These are phyloP conservation scores for Talaromyces piceae DNA, from an alignment of 2,329 filamentous ascomycete genomes.

Conservation along the genomic window DNA sequence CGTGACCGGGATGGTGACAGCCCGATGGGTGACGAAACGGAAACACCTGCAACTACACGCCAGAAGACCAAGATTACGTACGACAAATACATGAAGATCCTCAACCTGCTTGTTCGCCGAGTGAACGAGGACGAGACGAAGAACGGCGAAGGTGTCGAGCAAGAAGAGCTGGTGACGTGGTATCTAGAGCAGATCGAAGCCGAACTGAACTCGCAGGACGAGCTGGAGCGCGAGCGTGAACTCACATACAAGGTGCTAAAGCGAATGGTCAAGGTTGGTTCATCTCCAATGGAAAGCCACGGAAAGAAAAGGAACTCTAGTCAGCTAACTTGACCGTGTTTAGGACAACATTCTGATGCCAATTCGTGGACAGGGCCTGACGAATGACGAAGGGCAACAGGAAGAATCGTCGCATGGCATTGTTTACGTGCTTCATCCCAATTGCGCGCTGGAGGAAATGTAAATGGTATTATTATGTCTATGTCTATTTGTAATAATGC, in stretches of 20 bases:
- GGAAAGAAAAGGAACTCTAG: too few species aligned
- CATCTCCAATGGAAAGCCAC: too few species aligned
- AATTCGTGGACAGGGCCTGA: conserved; percentile 75
- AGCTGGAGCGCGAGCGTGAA: conserved; percentile 65
- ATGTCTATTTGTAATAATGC: not conserved
- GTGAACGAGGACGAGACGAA: conserved; percentile 74
- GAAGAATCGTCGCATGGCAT: conserved; percentile 44
- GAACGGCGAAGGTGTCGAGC: conserved; percentile 74
- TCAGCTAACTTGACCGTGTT: conserved; percentile 5
- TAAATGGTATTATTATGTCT: conserved; percentile 12
- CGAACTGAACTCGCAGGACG: conserved; percentile 72
- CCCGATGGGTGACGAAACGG: conserved; percentile 47
- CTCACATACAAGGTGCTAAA: conserved; percentile 80
- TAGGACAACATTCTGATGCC: conserved; percentile 55
- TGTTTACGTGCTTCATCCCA: conserved; percentile 88
- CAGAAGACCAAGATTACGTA: conserved; percentile 85
- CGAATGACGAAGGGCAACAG: conserved; percentile 61
- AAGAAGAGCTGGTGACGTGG: conserved; percentile 75
- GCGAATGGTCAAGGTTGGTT: conserved; percentile 85
- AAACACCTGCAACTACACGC: conserved; percentile 38
- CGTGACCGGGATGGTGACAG: conserved; percentile 44
- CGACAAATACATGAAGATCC: conserved; percentile 87
- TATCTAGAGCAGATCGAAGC: conserved; percentile 88
- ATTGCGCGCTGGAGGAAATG: conserved; percentile 68
- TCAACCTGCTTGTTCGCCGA: conserved; percentile 74